Conservation (phyloP, 352 stramenopile species). For the Aphanomyces stellatus region DNA sequence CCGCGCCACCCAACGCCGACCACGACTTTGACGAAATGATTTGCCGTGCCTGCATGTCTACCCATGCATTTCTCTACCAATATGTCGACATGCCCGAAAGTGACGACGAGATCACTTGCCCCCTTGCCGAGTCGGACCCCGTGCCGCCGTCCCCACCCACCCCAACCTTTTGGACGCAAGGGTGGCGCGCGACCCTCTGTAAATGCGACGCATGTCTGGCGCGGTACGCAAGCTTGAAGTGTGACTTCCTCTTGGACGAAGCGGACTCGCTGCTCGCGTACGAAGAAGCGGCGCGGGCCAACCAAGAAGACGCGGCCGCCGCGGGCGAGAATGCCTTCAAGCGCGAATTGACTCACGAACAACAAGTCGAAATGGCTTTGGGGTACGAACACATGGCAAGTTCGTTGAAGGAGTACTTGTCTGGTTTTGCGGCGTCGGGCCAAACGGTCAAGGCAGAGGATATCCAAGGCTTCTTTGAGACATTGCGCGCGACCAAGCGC, state of each 20-base stretch:
- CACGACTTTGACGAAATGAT: conserved; percentile 56
- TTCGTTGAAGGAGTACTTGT: conserved; percentile 54
- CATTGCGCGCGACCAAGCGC: conserved; percentile 39
- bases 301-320: conserved; percentile 25
- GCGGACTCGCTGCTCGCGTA: conserved; percentile 60
- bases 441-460: conserved; percentile 66
- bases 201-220: conserved; percentile 42
- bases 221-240: conserved; percentile 36
- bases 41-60: conserved; percentile 50
- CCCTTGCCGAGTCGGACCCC: background rate
- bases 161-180: conserved; percentile 60
- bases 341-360: conserved; percentile 48
- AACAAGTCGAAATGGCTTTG: conserved; percentile 66
- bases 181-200: conserved; percentile 52
- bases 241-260: conserved; percentile 51
- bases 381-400: conserved; percentile 67
- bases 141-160: conserved; percentile 1
- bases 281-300: conserved; percentile 36
- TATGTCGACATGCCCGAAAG: conserved; percentile 26
- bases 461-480: conserved; percentile 60
- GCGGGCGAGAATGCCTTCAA: conserved; percentile 41
- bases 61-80: conserved; percentile 50
- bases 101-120: conserved; percentile 15
- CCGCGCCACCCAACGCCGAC: background rate
- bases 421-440: conserved; percentile 40